phyloP scores from a whole-genome alignment of 2,329 filamentous ascomycete species.

The Rachicladosporium sp. region DNA sequence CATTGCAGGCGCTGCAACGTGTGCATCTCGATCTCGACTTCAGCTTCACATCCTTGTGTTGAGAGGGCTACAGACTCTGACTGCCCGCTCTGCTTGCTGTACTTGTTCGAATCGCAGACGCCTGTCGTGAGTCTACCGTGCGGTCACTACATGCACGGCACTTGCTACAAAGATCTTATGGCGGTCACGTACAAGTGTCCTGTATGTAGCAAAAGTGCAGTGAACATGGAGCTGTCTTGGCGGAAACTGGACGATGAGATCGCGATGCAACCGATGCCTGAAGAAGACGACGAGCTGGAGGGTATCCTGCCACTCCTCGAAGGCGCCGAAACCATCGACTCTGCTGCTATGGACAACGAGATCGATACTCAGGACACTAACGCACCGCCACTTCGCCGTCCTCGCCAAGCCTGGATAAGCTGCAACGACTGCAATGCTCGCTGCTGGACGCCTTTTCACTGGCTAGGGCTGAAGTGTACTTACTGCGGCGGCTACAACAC shows the following conservation, averaged over 20 bases:
- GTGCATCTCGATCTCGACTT: conserved; percentile 81
- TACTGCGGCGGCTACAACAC: conserved; percentile 44
- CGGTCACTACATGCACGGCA: conserved; percentile 87
- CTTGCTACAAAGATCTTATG: conserved; percentile 81
- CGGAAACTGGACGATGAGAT: conserved; percentile 82
- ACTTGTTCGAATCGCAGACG: conserved; percentile 83
- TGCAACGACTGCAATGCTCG: conserved; percentile 93
- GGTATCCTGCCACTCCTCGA: conserved; percentile 16
- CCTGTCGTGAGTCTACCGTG: conserved; percentile 90
- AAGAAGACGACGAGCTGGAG: conserved; percentile 22
- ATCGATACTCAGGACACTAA: conserved; percentile 1
- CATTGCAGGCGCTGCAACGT: conserved; percentile 97
- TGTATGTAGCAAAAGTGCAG: conserved; percentile 90
- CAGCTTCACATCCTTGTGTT: conserved; percentile 80
- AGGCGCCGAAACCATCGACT: conserved; percentile 1
- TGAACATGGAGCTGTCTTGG: conserved; percentile 95
- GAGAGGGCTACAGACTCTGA: conserved; percentile 90
- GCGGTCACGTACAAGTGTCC: conserved; percentile 88
- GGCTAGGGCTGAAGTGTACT: conserved; percentile 82
- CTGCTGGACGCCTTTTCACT: conserved; percentile 80
- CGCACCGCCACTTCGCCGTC: conserved; percentile 10
- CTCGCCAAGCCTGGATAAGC: conserved; percentile 56
- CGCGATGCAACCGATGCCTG: conserved; percentile 79
- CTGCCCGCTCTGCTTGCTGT: conserved; percentile 92
- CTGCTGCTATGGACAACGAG: neutral